Conservation (phyloP, 2,329 filamentous ascomycete genomes). For the Fonsecaea pedrosoi region DNA sequence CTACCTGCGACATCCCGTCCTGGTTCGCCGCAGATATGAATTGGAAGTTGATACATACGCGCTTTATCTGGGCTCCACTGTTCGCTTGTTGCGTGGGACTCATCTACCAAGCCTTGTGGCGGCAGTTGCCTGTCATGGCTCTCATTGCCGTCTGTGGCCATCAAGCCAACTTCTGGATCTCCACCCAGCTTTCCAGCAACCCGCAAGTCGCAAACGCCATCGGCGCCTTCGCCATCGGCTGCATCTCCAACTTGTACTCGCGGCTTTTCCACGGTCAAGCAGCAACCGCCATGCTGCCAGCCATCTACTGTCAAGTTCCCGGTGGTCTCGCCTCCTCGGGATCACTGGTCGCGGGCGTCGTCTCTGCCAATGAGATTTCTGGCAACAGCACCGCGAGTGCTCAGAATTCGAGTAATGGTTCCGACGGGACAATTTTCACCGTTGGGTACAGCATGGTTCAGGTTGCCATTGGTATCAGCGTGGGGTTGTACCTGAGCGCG, state of each 20-base stretch:
- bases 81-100: conserved; percentile 78
- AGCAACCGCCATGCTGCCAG: conserved; percentile 82
- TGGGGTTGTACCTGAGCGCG: conserved; percentile 55
- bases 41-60: conserved; percentile 50
- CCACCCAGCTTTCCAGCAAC: conserved; percentile 70
- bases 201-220: conserved; percentile 78
- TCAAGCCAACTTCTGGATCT: conserved; percentile 75
- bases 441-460: conserved; percentile 56
- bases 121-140: conserved; percentile 77
- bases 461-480: conserved; percentile 56
- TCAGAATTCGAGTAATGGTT: conserved; percentile 34
- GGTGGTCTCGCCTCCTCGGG: conserved; percentile 65
- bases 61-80: conserved; percentile 74
- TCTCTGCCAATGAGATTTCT: conserved; percentile 51
- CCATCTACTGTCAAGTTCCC: conserved; percentile 76
- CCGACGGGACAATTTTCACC: conserved; percentile 48
- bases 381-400: conserved; percentile 44
- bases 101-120: conserved; percentile 82
- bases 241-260: conserved; percentile 79
- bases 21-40: conserved; percentile 53
- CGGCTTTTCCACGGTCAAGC: conserved; percentile 76
- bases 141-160: conserved; percentile 76
- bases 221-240: conserved; percentile 75
- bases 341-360: conserved; percentile 62
- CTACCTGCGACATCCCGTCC: conserved; percentile 29